Evolutionary conservation across 2,329 filamentous ascomycete genomes (phyloP), one percentile per base, ranked within the genome.

Genomic region (Cercospora citrullina): DNA sequence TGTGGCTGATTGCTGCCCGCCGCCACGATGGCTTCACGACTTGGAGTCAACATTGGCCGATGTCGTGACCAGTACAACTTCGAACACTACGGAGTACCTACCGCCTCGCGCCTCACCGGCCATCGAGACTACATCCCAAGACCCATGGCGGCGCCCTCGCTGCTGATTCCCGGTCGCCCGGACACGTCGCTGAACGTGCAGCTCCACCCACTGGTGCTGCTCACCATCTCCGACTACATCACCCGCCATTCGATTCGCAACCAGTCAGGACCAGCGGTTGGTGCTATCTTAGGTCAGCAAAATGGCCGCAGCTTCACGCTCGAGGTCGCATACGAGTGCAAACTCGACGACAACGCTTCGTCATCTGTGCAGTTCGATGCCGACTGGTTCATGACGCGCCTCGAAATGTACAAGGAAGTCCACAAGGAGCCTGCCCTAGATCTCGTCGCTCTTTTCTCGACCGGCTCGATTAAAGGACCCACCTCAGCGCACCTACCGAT

Each of bases 161-260:
- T 84, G 26, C 72, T 84, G 58, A 81, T 82, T 16, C 80, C 75
- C 53, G 77, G 77, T 58, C 80, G 80, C 69, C 88, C 87, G 51
- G 92, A 95, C 79, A 90, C 90, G 21, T 88, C 89, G 61, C 87
- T 96, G 55, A 90, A 93, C 72, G 88, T 93, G 65, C 89, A 93
- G 74, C 88, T 99, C 18, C 95, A 99, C 77, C 95, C 95, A 28
- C 89, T 99, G 60, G 94, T 97, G 63, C 90, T 98, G 72, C 91
- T 99, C 81, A 96, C 91, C 72, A 95, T 99, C 75, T 97, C 94
- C 74, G 95, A 99, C 80, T 96, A 96, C 79, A 93, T 98, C 79
- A 96, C 94, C 67, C 89, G 95, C 68, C 94, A 97, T 80, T 92
- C 90, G 1, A 86, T 97, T 66, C 89, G 95, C 68, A 84, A 88